Evolutionary conservation across 768 basidiomycete genomes (phyloP).

Genomic region (Leccinum incarnatum): DNA sequence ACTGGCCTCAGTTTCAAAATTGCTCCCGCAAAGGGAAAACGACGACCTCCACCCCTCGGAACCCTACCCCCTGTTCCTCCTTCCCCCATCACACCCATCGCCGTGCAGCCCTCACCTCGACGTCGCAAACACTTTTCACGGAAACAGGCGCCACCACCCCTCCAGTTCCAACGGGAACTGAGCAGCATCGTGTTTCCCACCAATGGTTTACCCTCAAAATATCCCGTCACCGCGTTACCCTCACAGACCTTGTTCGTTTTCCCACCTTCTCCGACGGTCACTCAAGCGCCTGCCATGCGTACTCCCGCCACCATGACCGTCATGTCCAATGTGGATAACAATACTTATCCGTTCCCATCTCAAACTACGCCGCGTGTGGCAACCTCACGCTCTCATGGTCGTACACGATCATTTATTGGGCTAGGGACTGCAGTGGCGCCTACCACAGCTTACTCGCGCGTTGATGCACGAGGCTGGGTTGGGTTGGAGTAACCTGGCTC

Average conservation of each 20-base stretch:
- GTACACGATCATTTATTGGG: conserved; percentile 73
- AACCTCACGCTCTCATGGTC: conserved; percentile 61
- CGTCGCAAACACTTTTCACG: conserved; percentile 50
- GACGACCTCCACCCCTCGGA: conserved; percentile 59
- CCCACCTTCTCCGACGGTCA: conserved; percentile 68
- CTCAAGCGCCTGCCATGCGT: conserved; percentile 42
- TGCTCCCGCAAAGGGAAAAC: conserved; percentile 51
- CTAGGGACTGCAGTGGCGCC: conserved; percentile 66
- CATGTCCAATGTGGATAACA: conserved; percentile 54
- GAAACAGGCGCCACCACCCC: conserved; percentile 54
- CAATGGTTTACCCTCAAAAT: conserved; percentile 21
- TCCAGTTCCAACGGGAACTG: conserved; percentile 42
- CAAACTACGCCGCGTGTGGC: conserved; percentile 68
- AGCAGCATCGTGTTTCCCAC: conserved; percentile 29
- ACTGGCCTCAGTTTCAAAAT: conserved; percentile 52
- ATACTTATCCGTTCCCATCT: conserved; percentile 52
- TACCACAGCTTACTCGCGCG: conserved; percentile 79
- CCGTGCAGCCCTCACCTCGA: conserved; percentile 40
- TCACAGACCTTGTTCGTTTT: conserved; percentile 88
- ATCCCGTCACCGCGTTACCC: conserved; percentile 43
- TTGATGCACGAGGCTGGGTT: conserved; percentile 81
- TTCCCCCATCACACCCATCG: conserved; percentile 58
- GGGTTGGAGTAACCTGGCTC: conserved; percentile 42
- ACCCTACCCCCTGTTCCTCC: conserved; percentile 70
- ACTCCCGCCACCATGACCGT: conserved; percentile 84